Base-by-base conservation (phyloP, 2,329 filamentous ascomycete genomes). In the Salinomyces thailandicus region DNA sequence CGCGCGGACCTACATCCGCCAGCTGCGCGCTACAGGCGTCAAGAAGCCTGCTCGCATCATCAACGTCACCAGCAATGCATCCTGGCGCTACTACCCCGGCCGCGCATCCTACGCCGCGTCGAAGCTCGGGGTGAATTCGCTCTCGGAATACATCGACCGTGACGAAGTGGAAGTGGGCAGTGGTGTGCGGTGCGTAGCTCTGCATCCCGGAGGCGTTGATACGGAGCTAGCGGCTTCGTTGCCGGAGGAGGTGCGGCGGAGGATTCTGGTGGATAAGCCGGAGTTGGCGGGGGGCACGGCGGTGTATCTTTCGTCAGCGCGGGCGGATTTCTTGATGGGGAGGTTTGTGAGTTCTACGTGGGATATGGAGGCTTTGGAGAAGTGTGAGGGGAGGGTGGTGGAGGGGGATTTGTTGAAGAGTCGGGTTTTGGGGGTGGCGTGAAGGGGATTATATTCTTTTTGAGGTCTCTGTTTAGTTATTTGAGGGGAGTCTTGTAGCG, bases 191-290 rank as follows among this genome's bases (percentile, higher is more conserved):
- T 58, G 58, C 16, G 56, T 60, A 18, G 45, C 57, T 3, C 32
- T 68, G 5, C 64, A 71, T 47, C 67, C 67, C 0, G 69, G 68
- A 2, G 60, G 58, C 11, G 57, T 67, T 2, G 50, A 49, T 44
- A 71, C 67, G 0, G 62, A 64, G 15, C 52, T 70, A 40, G 55
- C 59, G 2, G 49, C 50, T 2, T 9, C 11, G 12, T 54, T 64
- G 54, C 63, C 63, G 0, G 24, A 52, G 15, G 17, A 49, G 1
- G 33, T 45, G 28, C 43, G 41, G 27, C 15, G 39, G 11, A 12
- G 15, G 5, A 2, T 37, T 33, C 35, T 50, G 26, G 36, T 37
- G 7, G 59, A 62, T 30, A 46, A 49, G 35, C 45, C 47, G 2
- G 46, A 44, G 22, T 43, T 62, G 31, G 38, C 57, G 4, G 58